Conservation (phyloP, 1,284 basidiomycete genomes). For the Irpex lacteus region DNA sequence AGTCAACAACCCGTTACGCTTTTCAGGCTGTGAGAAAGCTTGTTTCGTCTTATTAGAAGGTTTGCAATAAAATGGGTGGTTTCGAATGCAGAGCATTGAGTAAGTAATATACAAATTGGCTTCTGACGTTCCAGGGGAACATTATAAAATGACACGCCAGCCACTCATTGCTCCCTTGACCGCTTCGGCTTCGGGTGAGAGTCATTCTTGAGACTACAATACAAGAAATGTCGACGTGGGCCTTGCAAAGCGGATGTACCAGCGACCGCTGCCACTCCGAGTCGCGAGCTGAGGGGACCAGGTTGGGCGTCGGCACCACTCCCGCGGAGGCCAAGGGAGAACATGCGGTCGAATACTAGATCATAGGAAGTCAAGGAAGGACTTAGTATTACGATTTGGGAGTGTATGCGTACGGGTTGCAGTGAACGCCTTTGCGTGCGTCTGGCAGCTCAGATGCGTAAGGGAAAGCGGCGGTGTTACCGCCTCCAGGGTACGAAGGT, state of each 20-base stretch:
- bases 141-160: too few species aligned
- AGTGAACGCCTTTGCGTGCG: conserved; percentile 81
- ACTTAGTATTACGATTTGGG: too few species aligned
- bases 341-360: conserved; percentile 90
- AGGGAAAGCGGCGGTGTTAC: conserved; percentile 78
- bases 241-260: conserved; percentile 51
- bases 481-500: conserved; percentile 78
- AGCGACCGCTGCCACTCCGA: conserved; percentile 55
- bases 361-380: too few species aligned
- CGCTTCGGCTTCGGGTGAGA: conserved; percentile 25
- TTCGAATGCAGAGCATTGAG: too few species aligned
- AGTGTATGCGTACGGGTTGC: conserved; percentile 61
- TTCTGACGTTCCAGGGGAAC: too few species aligned
- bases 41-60: too few species aligned
- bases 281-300: conserved; percentile 35
- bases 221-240: conserved; percentile 77
- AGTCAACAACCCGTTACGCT: neutral
- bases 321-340: conserved; percentile 75
- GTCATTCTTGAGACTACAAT: conserved; percentile 61
- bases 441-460: conserved; percentile 84
- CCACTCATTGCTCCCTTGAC: conserved; percentile 21
- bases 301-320: conserved; percentile 63
- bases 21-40: too few species aligned
- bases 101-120: too few species aligned
- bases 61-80: too few species aligned